Percentiles rank a stretch among this genome's conserved stretches.
These are phyloP conservation scores for Thelonectria blattea DNA, from an alignment of 2,329 filamentous ascomycete species.

Conservation along the genomic window DNA sequence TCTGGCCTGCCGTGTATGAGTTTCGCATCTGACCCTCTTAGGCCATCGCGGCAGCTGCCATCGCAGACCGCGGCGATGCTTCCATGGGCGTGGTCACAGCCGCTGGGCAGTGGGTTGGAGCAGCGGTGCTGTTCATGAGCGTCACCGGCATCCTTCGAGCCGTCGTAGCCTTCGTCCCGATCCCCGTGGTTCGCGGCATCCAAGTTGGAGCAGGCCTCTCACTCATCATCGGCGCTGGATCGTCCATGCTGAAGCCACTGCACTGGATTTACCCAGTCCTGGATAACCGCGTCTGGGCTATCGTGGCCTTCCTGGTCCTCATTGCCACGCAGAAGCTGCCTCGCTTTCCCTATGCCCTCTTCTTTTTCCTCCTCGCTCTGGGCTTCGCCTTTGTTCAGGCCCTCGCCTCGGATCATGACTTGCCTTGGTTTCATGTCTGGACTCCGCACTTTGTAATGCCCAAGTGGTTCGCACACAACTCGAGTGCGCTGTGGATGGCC, in stretches of 20 bases:
- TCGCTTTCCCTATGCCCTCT: slow-evolving; percentile 78
- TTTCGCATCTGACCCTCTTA: slow-evolving; percentile 34
- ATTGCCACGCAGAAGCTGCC: slow-evolving; percentile 70
- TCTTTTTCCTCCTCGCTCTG: slow-evolving; percentile 73
- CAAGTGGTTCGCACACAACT: slow-evolving; percentile 39
- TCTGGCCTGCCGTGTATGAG: too few relatives aligned
- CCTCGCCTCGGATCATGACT: slow-evolving; percentile 36
- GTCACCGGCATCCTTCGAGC: slow-evolving; percentile 78
- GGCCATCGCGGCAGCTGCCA: slow-evolving; percentile 91
- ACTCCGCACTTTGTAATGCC: slow-evolving; percentile 55
- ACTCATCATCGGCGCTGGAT: slow-evolving; percentile 78
- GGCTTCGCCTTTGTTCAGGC: slow-evolving; percentile 62
- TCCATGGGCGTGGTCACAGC: slow-evolving; percentile 71
- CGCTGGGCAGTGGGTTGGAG: slow-evolving; percentile 76
- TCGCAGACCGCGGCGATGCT: slow-evolving; percentile 65
- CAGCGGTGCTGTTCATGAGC: slow-evolving; percentile 76
- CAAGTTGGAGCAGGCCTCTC: slow-evolving; percentile 91
- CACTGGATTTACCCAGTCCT: slow-evolving; percentile 71
- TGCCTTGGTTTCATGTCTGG: slow-evolving; percentile 66
- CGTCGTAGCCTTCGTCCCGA: slow-evolving; percentile 76
- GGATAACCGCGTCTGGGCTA: slow-evolving; percentile 80
- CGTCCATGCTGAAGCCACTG: slow-evolving; percentile 69
- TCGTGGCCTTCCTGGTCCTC: slow-evolving; percentile 75
- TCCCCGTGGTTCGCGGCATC: slow-evolving; percentile 91
- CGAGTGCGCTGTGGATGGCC: slow-evolving; percentile 62